Evolutionary conservation across 345 rosid genomes (phyloP).

Genomic region (Hevea brasiliensis): DNA sequence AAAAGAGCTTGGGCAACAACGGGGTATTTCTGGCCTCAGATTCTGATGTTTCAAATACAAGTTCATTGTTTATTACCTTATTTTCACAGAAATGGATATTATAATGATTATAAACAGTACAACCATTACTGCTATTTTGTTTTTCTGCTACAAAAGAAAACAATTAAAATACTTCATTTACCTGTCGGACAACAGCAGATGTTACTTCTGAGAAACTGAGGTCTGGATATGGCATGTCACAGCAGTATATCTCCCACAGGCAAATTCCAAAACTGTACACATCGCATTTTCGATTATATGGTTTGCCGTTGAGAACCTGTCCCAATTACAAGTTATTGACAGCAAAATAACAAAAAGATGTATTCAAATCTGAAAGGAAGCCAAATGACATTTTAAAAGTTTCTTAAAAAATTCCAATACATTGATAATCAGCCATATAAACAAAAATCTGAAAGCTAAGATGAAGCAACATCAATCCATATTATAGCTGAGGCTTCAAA

Average conservation of each 20-base stretch:
- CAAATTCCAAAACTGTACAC: conserved; percentile 46
- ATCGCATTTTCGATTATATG: conserved; percentile 41
- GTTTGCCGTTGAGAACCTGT: conserved; percentile 41
- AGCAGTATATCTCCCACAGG: conserved; percentile 48
- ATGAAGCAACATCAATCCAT: not conserved
- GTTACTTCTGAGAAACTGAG: conserved; percentile 43
- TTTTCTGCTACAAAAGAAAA: not conserved
- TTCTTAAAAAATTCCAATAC: not conserved
- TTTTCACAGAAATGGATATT: not conserved
- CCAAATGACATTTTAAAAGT: not conserved
- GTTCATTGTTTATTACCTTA: not conserved
- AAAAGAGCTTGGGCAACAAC: conserved; percentile 38
- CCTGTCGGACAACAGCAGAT: conserved; percentile 42
- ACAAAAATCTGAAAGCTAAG: not conserved
- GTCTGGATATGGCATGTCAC: conserved; percentile 44
- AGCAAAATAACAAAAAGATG: not conserved
- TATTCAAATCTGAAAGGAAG: not conserved
- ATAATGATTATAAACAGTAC: not conserved
- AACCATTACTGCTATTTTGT: not conserved
- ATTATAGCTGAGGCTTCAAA: not conserved
- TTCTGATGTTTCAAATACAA: conserved; percentile 24
- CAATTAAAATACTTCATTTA: conserved; percentile 14
- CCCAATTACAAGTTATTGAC: not conserved
- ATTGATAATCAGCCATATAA: not conserved
- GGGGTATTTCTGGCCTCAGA: conserved; percentile 40